Evolutionary conservation across 1,284 basidiomycete genomes (phyloP), one percentile per base, ranked within the genome.

Genomic region (Meira nashicola): DNA sequence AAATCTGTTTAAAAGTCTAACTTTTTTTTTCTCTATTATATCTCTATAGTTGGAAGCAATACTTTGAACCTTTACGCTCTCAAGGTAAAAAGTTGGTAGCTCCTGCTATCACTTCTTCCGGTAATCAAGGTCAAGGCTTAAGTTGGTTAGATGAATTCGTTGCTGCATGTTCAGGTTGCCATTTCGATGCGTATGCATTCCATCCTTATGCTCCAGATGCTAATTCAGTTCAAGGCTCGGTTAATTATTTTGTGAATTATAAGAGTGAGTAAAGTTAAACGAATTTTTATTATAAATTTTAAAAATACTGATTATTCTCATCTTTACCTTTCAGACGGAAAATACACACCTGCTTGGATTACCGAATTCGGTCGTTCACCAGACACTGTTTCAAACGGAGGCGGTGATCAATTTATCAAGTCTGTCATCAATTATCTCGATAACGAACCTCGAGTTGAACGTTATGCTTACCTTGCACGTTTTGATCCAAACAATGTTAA

Each of bases 101-200:
- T 53, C 56, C 56, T 11, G 51, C 56, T 17, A 23, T 58, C 4
- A 58, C 51, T 21, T 43, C 41, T n/a, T 15, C n/a, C 19, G 10
- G 15, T n/a, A 21, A 21, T n/a, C 15, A 21, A 6, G 51, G 52
- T 6, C 50, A 55, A 38, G 56, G 56, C 28, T 37, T 46, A 5
- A n/a, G 28, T 12, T 58, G 56, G 56, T 28, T 58, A 1, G 48
- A 58, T 25, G 21, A 58, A 23, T 58, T 58, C 53, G 39, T 56
- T 12, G 53, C 52, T 6, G 56, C 56, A 9, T 58, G 56, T 48
- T 19, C 11, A 9, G 28, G 28, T 8, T 58, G 56, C 52, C 21
- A 23, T 54, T 56, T 58, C 23, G 56, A 58, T 49, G 56, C 56
- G 9, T 58, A 55, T 28, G 56, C 56, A 17, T 56, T 55, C 39